phyloP scores from a whole-genome alignment of 441 rosid species.

The Pelargonium citronellum region DNA sequence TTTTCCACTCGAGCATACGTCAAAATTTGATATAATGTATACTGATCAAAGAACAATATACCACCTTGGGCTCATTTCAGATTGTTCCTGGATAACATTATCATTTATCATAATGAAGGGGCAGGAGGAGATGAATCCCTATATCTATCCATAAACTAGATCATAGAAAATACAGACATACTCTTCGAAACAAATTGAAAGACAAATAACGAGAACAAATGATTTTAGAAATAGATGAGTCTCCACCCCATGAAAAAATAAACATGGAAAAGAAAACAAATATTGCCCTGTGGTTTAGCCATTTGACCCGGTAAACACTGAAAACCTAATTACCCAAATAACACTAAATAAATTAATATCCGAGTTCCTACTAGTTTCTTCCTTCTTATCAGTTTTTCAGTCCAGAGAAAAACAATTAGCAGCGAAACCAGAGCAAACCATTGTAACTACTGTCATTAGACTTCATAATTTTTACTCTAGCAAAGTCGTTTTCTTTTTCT shows the following conservation, averaged over 20 bases:
- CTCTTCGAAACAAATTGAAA: neutral
- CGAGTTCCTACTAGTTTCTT: no score
- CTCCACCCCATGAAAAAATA: neutral
- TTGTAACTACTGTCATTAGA: neutral
- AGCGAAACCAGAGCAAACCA: no score
- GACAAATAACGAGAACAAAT: neutral
- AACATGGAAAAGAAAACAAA: neutral
- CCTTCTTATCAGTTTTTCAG: no score
- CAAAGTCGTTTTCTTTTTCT: neutral
- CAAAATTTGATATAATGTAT: neutral
- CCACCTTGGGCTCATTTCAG: constrained; percentile 2
- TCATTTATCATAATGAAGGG: no score
- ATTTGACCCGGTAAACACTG: neutral
- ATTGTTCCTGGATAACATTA: neutral
- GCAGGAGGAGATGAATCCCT: neutral
- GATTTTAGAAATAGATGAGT: neutral
- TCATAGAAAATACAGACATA: neutral
- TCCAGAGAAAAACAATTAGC: no score
- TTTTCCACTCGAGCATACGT: neutral
- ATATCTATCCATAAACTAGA: neutral
- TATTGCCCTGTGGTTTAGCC: neutral
- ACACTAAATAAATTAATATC: no score
- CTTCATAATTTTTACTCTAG: neutral
- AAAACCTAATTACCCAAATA: neutral
- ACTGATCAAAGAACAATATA: neutral